Evolutionary conservation across 1,284 basidiomycete genomes (phyloP), one percentile per base, ranked within the genome.

Genomic region (Calocybe gambosa): DNA sequence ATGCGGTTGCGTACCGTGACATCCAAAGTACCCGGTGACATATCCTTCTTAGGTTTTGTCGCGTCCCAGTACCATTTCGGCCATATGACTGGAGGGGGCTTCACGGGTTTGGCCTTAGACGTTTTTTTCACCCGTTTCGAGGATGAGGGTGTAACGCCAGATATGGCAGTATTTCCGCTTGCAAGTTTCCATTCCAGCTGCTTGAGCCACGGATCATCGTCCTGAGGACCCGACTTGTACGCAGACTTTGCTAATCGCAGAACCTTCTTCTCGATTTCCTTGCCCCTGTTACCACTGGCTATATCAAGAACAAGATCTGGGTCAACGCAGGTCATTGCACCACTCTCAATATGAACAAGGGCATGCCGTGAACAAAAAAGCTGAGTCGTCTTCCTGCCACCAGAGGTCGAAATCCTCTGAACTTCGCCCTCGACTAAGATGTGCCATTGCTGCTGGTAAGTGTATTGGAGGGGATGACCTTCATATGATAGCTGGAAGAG

Each of bases 51-150:
- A 2, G 85, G 85, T 55, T 73, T 82, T 3, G 83, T 69, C 2
- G 93, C 77, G 33, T 98, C 93, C 91, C 89, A 95, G 62, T 93
- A 99, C 95, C 96, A 99, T 60, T 93, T 90, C 0, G 94, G 95
- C 83, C 83, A 85, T 23, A 71, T 50, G 0, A 82, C 71, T 0
- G 72, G 67, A 6, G 70, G 67, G 7, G 70, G 67, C 56, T 78
- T 78, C n/a, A 53, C 26, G 13, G 59, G 58, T 39, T 64, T 66
- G 1, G 54, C 36, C 52, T 68, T 68, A 12, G 55, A 36, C 18
- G 33, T 35, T 19, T 43, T 53, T 39, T 55, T 55, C 21, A 38
- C 33, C 19, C 37, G 37, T 35, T 44, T 43, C 15, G 39, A 19
- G 4, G 45, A 36, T 12, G 46, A 36, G 28, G 54, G 40, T 3